Evolutionary conservation across 352 stramenopile genomes (phyloP).

Genomic region (Globisporangium splendens): DNA sequence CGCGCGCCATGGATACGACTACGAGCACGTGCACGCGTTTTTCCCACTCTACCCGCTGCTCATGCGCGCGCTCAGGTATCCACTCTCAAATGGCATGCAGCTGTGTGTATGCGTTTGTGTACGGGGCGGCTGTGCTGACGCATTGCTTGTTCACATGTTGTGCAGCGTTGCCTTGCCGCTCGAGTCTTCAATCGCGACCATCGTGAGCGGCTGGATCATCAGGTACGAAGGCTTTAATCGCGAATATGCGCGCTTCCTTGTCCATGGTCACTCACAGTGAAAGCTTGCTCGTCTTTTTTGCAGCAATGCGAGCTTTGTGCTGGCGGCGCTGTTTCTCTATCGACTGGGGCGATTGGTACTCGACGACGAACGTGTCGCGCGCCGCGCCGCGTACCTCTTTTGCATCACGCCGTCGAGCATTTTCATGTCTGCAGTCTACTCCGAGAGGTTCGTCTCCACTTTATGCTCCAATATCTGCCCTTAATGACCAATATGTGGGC

Average conservation of each 20-base stretch:
- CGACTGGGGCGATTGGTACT: conserved; percentile 55
- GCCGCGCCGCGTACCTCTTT: conserved; percentile 74
- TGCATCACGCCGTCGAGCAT: conserved; percentile 71
- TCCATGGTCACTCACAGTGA: no score
- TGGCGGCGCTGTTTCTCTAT: conserved; percentile 70
- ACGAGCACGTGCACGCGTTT: conserved; percentile 84
- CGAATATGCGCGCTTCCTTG: no score
- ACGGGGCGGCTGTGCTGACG: no score
- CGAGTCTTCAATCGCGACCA: conserved; percentile 13
- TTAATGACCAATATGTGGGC: no score
- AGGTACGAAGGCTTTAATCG: no score
- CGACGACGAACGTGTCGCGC: conserved; percentile 41
- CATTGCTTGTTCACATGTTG: no score
- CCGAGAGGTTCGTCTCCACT: conserved; percentile 45
- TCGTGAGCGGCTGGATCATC: conserved; percentile 53
- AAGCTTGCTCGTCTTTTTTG: no score
- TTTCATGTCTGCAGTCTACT: conserved; percentile 83
- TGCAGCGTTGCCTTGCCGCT: conserved; percentile 19
- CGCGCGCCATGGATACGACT: conserved; percentile 70
- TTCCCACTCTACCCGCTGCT: conserved; percentile 78
- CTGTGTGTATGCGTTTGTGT: no score
- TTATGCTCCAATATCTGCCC: not conserved
- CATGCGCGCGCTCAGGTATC: conserved; percentile 28
- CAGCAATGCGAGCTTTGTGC: conserved; percentile 75
- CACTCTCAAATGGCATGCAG: no score